Conservation (phyloP, 805 yeast genomes). For the Candida pini region DNA sequence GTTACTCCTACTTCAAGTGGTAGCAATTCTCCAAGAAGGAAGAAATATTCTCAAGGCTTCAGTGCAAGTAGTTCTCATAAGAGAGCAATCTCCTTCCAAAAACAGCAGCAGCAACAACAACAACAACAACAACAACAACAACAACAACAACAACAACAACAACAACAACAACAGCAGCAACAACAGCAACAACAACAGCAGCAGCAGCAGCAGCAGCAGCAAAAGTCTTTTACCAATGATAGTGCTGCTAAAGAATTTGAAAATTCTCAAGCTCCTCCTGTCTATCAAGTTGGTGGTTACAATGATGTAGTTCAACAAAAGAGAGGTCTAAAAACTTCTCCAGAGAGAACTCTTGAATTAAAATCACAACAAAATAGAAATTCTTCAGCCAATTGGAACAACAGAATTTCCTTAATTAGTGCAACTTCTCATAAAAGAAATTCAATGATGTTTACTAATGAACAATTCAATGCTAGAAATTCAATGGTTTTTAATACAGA, state of each 20-base stretch:
- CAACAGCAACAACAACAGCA: constrained; percentile 20
- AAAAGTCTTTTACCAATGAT: too few species aligned
- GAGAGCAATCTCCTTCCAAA: constrained; percentile 42
- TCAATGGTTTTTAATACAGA: constrained; percentile 16
- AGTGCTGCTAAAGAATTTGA: constrained; percentile 5
- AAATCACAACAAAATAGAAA: background rate
- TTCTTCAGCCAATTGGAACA: background rate
- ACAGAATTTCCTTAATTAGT: constrained; percentile 12
- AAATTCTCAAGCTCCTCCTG: constrained; percentile 7
- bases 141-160: constrained; percentile 19
- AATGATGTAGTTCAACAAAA: constrained; percentile 14
- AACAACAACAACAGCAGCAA: constrained; percentile 22
- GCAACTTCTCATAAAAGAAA: constrained; percentile 23
- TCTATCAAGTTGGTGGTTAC: constrained; percentile 15
- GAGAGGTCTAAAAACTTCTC: constrained; percentile 5
- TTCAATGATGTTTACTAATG: constrained; percentile 28
- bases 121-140: constrained; percentile 19
- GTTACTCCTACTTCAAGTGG: constrained; percentile 22
- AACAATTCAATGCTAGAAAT: constrained; percentile 14
- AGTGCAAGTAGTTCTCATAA: constrained; percentile 42
- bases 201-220: constrained; percentile 12
- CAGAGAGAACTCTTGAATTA: constrained; percentile 3
- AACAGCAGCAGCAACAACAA: constrained; percentile 18
- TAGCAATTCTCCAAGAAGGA: constrained; percentile 27
- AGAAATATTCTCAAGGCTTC: constrained; percentile 34